Evolutionary conservation across 2,329 filamentous ascomycete species (phyloP).

Genomic region (Trichoderma sp.): DNA sequence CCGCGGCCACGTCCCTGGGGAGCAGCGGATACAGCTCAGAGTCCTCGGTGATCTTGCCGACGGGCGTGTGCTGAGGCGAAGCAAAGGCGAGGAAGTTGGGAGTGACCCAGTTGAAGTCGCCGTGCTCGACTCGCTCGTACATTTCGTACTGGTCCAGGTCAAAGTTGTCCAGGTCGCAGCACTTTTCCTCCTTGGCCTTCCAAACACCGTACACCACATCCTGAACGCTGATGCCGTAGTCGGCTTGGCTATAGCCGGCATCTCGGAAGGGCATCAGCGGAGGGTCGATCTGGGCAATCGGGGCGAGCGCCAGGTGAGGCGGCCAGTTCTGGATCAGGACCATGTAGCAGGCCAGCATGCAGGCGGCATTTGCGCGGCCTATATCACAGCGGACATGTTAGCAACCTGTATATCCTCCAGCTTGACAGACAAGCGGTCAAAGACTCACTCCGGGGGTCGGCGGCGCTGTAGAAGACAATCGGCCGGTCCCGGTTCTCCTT

Average conservation of each 20-base stretch:
- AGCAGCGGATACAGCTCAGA: constrained; percentile 74
- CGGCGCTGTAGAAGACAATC: constrained; percentile 94
- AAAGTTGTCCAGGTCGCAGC: constrained; percentile 90
- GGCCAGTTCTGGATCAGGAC: constrained; percentile 97
- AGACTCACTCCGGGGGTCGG: constrained; percentile 82
- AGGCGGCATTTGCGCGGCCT: constrained; percentile 92
- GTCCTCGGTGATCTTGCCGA: constrained; percentile 69
- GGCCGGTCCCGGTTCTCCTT: constrained; percentile 86
- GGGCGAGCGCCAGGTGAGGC: constrained; percentile 89
- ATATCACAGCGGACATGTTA: background rate
- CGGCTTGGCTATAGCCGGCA: constrained; percentile 96
- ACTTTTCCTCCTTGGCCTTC: constrained; percentile 95
- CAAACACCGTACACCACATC: constrained; percentile 98
- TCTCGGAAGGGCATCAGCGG: constrained; percentile 99
- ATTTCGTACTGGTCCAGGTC: constrained; percentile 96
- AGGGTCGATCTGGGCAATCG: constrained; percentile 94
- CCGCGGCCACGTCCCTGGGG: constrained; percentile 73
- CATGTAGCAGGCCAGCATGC: constrained; percentile 97
- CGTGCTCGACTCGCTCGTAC: constrained; percentile 94
- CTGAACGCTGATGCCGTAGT: constrained; percentile 93
- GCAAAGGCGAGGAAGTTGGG: constrained; percentile 95
- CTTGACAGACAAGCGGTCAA: background rate
- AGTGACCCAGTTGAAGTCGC: constrained; percentile 99
- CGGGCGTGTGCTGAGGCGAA: constrained; percentile 82
- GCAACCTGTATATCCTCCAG: background rate